Base-by-base conservation (phyloP, 164 flowering plant genomes). In the Saururus chinensis region DNA sequence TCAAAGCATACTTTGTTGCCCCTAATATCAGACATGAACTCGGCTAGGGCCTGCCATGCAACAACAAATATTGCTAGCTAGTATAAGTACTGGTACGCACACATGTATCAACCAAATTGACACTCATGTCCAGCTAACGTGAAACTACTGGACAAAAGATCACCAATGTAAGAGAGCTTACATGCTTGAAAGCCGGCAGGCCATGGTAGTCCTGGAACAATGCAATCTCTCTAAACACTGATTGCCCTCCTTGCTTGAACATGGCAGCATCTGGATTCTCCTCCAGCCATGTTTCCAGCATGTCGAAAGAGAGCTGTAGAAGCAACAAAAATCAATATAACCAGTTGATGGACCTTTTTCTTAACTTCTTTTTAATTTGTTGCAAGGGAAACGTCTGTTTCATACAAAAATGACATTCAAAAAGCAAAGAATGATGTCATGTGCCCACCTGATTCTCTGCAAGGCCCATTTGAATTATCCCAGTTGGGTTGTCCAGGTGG, bases 181-280 rank as follows among this genome's bases (percentile, higher is more conserved):
- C 84, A 20, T 77, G 75, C 60, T 81, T 81, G 58, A 81, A 79
- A 51, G 65, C 78, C 0, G 80, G 80, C 42, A 81, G 20, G 35
- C 85, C 85, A 58, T 72, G 76, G 62, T 81, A 81, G 60, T 81
- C 85, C 59, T 81, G 85, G 40, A 74, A 79, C 41, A 81, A 80
- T 22, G 85, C 85, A 10, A 81, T 59, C 58, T 79, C 80, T 71
- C 76, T 74, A 58, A 81, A 81, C 17, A 74, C 55, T 23, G 80
- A 75, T 55, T 61, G 30, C 6, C 74, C 80, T 7, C 66, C 60
- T 48, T 51, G 59, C 59, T 64, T 73, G 61, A 78, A 68, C 45
- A 62, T 53, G 0, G 67, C 63, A 0, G 75, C 68, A 0, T 72
- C 77, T 0, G 76, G 79, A 53, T 79, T 72, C 0, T 64, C 68